Evolutionary conservation across 2,329 filamentous ascomycete genomes (phyloP).

Genomic region (Hawksworthiomyces lignivorus): DNA sequence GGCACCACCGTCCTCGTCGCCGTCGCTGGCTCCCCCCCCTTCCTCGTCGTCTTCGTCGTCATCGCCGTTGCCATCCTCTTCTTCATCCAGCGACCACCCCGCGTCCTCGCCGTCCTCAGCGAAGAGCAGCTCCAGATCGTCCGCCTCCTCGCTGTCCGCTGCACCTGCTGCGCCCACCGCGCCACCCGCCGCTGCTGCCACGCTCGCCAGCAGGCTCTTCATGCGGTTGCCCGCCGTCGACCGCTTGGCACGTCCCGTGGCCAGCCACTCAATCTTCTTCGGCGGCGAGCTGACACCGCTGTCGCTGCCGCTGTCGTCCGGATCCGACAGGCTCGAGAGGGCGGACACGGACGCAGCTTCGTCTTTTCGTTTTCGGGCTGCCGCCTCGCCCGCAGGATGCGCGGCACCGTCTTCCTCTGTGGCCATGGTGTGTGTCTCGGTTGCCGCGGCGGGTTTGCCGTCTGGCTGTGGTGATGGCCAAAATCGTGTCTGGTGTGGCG

Average conservation of each 20-base stretch:
- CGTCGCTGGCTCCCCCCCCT: slow-evolving; percentile 33
- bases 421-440: not conserved
- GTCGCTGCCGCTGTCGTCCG: slow-evolving; percentile 20
- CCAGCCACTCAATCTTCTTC: slow-evolving; percentile 56
- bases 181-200: slow-evolving; percentile 42
- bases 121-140: slow-evolving; percentile 66
- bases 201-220: slow-evolving; percentile 67
- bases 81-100: slow-evolving; percentile 65
- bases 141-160: slow-evolving; percentile 32
- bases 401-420: not conserved
- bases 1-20: slow-evolving; percentile 62
- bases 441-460: too few species aligned
- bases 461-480: too few species aligned
- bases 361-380: not conserved
- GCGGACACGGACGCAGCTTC: not conserved
- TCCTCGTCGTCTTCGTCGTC: slow-evolving; percentile 70
- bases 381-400: too few species aligned
- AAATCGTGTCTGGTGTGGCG: too few species aligned
- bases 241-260: slow-evolving; percentile 65
- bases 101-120: slow-evolving; percentile 63
- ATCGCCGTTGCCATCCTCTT: slow-evolving; percentile 62
- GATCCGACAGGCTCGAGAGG: slow-evolving; percentile 6
- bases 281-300: slow-evolving; percentile 3
- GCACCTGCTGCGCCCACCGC: not conserved
- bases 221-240: slow-evolving; percentile 80